phyloP scores from a whole-genome alignment of 129 eudicot genomes.

The Flaveria trinervia region DNA sequence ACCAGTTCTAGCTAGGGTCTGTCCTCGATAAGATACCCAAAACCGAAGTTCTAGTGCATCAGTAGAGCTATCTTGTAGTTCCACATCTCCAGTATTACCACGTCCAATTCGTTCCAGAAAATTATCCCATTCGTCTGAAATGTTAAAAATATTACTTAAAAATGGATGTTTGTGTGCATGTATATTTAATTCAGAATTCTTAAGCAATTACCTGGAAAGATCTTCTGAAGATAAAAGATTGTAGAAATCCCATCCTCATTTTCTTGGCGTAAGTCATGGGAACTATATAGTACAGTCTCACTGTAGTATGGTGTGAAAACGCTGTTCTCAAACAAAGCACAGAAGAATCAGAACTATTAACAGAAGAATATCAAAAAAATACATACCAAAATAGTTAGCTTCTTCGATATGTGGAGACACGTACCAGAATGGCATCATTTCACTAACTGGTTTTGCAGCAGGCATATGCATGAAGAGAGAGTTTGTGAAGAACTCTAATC shows the following conservation, averaged over 20 bases:
- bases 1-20: conserved; percentile 96
- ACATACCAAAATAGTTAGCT: not conserved
- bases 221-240: conserved; percentile 95
- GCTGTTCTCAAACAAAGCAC: conserved; percentile 47
- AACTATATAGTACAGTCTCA: conserved; percentile 90
- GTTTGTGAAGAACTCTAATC: conserved; percentile 86
- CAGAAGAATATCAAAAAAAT: not conserved
- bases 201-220: conserved; percentile 75
- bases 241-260: conserved; percentile 97
- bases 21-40: conserved; percentile 99
- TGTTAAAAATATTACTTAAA: not conserved
- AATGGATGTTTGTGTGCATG: not conserved
- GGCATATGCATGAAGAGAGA: conserved; percentile 99
- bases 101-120: conserved; percentile 85
- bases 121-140: conserved; percentile 91
- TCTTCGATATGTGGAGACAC: not conserved
- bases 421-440: conserved; percentile 96
- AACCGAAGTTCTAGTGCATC: conserved; percentile 85
- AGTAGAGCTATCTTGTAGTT: conserved; percentile 69
- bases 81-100: conserved; percentile 63
- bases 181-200: not conserved
- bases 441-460: conserved; percentile 81
- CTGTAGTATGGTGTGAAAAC: conserved; percentile 99
- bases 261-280: conserved; percentile 73
- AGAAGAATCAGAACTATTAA: conserved; percentile 18